phyloP scores from a whole-genome alignment of 352 stramenopile genomes.

The Phytophthora megakarya region DNA sequence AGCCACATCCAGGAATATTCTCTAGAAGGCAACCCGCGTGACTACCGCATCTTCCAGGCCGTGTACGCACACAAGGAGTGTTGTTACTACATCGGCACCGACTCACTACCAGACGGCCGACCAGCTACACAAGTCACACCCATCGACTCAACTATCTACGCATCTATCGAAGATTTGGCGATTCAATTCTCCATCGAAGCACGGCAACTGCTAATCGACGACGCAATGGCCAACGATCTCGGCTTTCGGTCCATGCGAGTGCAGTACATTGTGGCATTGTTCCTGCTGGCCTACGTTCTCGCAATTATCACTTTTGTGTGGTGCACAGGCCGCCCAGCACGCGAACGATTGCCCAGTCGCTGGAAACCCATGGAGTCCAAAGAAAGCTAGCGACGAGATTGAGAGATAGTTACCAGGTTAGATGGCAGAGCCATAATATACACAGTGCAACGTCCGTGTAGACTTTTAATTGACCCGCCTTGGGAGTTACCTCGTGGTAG shows the following conservation, averaged over 20 bases:
- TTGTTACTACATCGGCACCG: slow-evolving; percentile 87
- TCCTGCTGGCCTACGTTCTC: slow-evolving; percentile 67
- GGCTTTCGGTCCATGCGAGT: slow-evolving; percentile 42
- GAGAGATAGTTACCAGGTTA: slow-evolving; percentile 18
- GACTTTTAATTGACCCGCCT: slow-evolving; percentile 8
- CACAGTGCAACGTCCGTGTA: slow-evolving; percentile 18
- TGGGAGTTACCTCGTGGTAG: too few relatives aligned
- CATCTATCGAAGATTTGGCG: slow-evolving; percentile 70
- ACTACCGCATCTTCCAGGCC: slow-evolving; percentile 85
- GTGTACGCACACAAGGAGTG: slow-evolving; percentile 84
- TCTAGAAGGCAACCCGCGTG: slow-evolving; percentile 63
- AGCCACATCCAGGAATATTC: slow-evolving; percentile 86
- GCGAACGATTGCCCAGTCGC: slow-evolving; percentile 78
- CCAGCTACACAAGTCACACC: slow-evolving; percentile 74
- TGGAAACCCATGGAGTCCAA: slow-evolving; percentile 82
- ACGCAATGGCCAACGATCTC: slow-evolving; percentile 44
- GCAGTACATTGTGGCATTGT: slow-evolving; percentile 71
- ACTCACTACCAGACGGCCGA: slow-evolving; percentile 61
- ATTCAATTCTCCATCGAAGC: slow-evolving; percentile 85
- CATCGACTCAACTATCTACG: slow-evolving; percentile 76
- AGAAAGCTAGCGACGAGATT: slow-evolving; percentile 46
- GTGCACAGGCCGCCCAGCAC: slow-evolving; percentile 69
- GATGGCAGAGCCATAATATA: slow-evolving; percentile 20
- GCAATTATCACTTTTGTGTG: slow-evolving; percentile 79
- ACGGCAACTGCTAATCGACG: slow-evolving; percentile 56